Evolutionary conservation across 805 yeast genomes (phyloP).

Genomic region (Suhomyces emberorum): DNA sequence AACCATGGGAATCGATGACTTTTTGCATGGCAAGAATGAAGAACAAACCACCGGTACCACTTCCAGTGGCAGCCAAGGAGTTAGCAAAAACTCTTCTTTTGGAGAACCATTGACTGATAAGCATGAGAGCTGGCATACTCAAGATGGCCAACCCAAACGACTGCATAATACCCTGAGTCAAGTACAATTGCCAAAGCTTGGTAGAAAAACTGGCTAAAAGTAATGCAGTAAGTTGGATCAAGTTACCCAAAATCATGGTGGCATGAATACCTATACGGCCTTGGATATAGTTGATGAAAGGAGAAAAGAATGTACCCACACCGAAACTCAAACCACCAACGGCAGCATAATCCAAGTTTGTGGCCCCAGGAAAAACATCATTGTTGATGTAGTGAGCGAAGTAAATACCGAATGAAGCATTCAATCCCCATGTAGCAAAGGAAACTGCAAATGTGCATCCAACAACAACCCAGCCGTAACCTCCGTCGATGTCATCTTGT

Average conservation of each 20-base stretch:
- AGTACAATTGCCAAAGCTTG: constrained; percentile 60
- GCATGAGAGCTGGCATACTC: constrained; percentile 54
- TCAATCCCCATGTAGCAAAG: constrained; percentile 72
- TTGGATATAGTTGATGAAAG: constrained; percentile 44
- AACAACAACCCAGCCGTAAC: constrained; percentile 65
- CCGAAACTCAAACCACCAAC: constrained; percentile 70
- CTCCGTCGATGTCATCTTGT: constrained; percentile 45
- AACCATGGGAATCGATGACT: constrained; percentile 34
- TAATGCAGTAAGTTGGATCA: constrained; percentile 50
- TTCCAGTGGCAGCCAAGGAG: constrained; percentile 48
- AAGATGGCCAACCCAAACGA: constrained; percentile 58
- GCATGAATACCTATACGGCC: constrained; percentile 43
- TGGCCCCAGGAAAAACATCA: constrained; percentile 51
- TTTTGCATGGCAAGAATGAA: constrained; percentile 49
- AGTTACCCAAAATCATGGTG: constrained; percentile 46
- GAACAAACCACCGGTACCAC: constrained; percentile 52
- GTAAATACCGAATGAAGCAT: constrained; percentile 63
- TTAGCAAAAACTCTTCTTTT: constrained; percentile 56
- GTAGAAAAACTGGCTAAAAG: constrained; percentile 60
- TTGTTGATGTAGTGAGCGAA: constrained; percentile 53
- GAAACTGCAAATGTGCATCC: constrained; percentile 48
- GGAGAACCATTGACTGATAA: constrained; percentile 69
- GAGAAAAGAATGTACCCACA: constrained; percentile 49
- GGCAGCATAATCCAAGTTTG: constrained; percentile 57
- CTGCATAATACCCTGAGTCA: constrained; percentile 65